Evolutionary conservation across 345 rosid species (phyloP).

Genomic region (Pistacia integerrima): DNA sequence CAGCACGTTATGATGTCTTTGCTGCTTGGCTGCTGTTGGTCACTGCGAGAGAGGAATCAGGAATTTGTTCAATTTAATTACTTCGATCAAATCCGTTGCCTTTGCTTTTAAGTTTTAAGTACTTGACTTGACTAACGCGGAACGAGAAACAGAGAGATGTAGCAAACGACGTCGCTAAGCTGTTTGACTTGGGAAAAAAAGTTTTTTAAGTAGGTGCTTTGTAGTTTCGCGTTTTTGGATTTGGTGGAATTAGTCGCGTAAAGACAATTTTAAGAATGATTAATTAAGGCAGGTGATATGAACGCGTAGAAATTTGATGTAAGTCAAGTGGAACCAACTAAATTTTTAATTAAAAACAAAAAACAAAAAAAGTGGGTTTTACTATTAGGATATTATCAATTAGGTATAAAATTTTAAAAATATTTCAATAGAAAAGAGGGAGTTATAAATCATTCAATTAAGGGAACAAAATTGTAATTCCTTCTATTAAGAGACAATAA

Average conservation of each 20-base stretch:
- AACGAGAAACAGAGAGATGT: neutral
- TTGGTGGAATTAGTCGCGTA: neutral
- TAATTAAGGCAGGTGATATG: neutral
- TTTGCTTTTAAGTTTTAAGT: neutral
- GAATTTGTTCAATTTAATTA: conserved; percentile 36
- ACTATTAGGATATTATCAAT: no score
- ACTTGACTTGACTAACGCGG: conserved; percentile 20
- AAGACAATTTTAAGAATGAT: neutral
- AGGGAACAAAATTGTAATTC: no score
- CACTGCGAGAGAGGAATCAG: conserved; percentile 14
- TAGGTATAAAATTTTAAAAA: no score
- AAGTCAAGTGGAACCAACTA: neutral
- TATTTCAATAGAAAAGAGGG: no score
- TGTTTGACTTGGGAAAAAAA: neutral
- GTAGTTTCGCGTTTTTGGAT: neutral
- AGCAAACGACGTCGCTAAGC: neutral
- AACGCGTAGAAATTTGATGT: neutral
- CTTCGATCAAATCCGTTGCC: conserved; percentile 35
- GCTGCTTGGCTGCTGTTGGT: neutral
- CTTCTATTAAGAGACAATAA: no score
- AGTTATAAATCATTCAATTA: no score
- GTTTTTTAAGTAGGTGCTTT: neutral
- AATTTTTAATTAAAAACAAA: no score
- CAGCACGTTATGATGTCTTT: conserved; percentile 16
- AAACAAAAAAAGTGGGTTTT: neutral